Evolutionary conservation across 495 filamentous ascomycete species (phyloP), one percentile per base, ranked within the genome.

Genomic region (Penicillium diatomitis): DNA sequence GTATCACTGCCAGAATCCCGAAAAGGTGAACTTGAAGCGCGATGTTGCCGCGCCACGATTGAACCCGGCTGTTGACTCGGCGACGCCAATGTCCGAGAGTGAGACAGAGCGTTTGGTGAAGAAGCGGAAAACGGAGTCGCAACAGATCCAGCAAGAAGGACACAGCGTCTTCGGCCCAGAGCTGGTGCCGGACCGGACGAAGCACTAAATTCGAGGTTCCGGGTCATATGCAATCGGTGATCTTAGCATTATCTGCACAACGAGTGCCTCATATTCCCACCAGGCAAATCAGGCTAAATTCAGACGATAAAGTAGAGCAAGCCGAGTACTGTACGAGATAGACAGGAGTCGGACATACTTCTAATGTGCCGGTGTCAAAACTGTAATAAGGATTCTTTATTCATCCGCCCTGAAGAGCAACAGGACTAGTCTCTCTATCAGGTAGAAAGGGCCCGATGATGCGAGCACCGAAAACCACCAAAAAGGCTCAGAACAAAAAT

Each of bases 1-100:
- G 9, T 80, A 79, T 38, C 82, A 83, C 48, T 95, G 89, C 62
- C 79, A 83, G 48, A 88, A 94, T 55, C 87, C 87, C 0, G 73
- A 80, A 12, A 78, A 78, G 51, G 58, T 65, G 1, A 70, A 75
- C 41, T 35, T 74, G 56, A 77, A 77, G 53, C 63, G 74, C n/a
- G 68, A 66, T 46, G 63, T 51, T 49, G 51, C 39, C 27, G 61
- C 30, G 51, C 54, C 45, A 44, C 56, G 2, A 41, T 46, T 50
- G 4, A 45, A 52, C 1, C 40, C 54, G 6, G 53, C 56, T 8
- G 44, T 44, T 8, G 67, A 68, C 8, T 46, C 60, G 11, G 60
- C 56, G 3, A 51, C 54, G 6, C 51, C 40, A 6, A 55, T 52
- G 0, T 69, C 70, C 3, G 69, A 71, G 44, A 71, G 68, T 47